A percentile compares a stretch with the other conserved stretches of the same genome.
These are phyloP conservation scores for Acorus gramineus DNA, from an alignment of 106 monocot genomes.

Conservation along the genomic window DNA sequence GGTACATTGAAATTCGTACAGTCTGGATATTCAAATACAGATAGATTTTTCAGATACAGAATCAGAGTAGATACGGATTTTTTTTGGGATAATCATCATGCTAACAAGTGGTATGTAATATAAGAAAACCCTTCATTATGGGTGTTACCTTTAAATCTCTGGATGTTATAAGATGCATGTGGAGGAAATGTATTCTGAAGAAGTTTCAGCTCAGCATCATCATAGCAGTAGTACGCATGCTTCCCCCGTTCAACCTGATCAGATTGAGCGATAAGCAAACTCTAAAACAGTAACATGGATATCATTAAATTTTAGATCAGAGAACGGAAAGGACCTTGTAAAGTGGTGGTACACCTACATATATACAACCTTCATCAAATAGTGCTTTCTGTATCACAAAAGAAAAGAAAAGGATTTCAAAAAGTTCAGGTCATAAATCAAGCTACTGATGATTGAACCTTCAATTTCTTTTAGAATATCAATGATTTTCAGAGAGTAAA, in stretches of 20 bases:
- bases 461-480: no score
- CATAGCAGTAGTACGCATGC: constrained; percentile 83
- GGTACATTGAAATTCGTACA: no score
- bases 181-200: constrained; percentile 67
- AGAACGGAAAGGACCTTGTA: constrained; percentile 47
- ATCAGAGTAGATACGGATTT: no score
- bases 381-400: constrained; percentile 55
- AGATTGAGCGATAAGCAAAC: neutral
- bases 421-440: no score
- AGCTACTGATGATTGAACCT: no score
- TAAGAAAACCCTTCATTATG: no score
- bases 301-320: neutral
- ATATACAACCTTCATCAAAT: constrained; percentile 97
- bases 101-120: no score
- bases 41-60: no score
- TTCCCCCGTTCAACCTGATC: constrained; percentile 84
- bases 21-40: no score
- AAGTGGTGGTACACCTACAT: constrained; percentile 94
- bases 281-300: neutral
- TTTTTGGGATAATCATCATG: no score
- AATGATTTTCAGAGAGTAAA: neutral
- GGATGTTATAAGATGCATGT: constrained; percentile 80
- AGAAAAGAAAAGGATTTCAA: neutral
- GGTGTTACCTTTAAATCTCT: constrained; percentile 87
- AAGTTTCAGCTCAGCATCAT: constrained; percentile 65